Conservation (phyloP, 805 yeast species). For the Kluyveromyces wickerhamii region DNA sequence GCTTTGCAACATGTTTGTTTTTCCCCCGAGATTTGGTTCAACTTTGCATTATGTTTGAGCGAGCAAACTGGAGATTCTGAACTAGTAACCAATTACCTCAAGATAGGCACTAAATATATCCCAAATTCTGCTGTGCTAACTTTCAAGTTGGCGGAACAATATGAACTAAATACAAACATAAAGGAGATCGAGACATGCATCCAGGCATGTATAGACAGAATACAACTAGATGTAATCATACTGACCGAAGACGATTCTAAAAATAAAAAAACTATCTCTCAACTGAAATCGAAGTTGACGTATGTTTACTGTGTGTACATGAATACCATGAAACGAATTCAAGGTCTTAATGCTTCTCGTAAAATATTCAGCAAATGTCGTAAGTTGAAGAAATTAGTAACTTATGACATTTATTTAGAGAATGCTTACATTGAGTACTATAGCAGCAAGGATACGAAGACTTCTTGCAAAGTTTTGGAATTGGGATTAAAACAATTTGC, state of each 20-base stretch:
- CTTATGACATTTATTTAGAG: constrained; percentile 72
- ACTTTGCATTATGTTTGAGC: constrained; percentile 29
- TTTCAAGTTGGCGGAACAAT: constrained; percentile 58
- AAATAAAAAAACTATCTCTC: constrained; percentile 13
- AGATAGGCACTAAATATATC: constrained; percentile 47
- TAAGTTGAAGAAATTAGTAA: constrained; percentile 43
- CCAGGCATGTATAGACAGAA: constrained; percentile 40
- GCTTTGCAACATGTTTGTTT: constrained; percentile 37
- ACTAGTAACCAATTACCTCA: constrained; percentile 34
- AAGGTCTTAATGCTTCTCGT: constrained; percentile 68
- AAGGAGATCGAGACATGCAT: constrained; percentile 45
- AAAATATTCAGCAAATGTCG: constrained; percentile 62
- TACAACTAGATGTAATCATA: constrained; percentile 33
- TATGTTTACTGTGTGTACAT: constrained; percentile 60
- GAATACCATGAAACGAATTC: constrained; percentile 60
- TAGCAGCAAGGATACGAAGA: constrained; percentile 53
- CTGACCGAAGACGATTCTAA: constrained; percentile 12
- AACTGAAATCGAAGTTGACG: constrained; percentile 37
- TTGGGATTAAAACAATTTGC: constrained; percentile 56
- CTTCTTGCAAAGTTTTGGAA: constrained; percentile 71
- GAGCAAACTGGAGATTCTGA: constrained; percentile 15
- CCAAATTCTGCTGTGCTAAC: constrained; percentile 63
- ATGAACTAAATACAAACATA: constrained; percentile 49
- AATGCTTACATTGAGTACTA: constrained; percentile 74
- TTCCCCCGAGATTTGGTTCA: constrained; percentile 33